Evolutionary conservation across 345 rosid species (phyloP).

Genomic region (Xanthoceras sorbifolium): DNA sequence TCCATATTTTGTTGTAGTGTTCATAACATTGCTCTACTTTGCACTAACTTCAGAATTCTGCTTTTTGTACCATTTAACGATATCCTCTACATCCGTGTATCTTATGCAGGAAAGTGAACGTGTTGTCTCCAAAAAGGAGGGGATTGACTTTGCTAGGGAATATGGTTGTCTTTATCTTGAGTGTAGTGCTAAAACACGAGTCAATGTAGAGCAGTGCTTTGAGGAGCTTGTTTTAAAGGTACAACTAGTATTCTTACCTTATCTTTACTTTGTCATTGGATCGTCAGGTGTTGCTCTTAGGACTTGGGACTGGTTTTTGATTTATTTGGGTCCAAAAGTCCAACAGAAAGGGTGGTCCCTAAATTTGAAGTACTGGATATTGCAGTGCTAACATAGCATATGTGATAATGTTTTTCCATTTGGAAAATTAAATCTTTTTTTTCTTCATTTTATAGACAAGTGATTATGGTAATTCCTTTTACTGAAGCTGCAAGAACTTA

Average conservation of each 20-base stretch:
- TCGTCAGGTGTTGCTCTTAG: neutral
- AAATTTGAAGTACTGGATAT: neutral
- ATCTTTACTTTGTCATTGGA: neutral
- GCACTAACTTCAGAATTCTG: neutral
- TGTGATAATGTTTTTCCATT: neutral
- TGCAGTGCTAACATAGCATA: neutral
- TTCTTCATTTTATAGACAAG: neutral
- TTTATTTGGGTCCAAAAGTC: neutral
- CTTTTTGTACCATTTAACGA: neutral
- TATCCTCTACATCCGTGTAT: neutral
- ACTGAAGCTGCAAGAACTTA: neutral
- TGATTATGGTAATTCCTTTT: neutral
- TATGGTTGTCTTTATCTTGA: conserved; percentile 91
- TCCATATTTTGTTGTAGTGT: neutral
- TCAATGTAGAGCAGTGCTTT: conserved; percentile 90
- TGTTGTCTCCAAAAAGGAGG: conserved; percentile 89
- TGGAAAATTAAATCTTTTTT: neutral
- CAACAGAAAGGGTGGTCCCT: neutral
- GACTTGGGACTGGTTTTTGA: neutral
- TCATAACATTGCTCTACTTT: neutral
- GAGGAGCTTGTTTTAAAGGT: conserved; percentile 98
- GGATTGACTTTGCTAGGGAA: conserved; percentile 82
- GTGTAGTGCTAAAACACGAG: conserved; percentile 92
- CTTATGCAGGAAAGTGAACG: conserved; percentile 84
- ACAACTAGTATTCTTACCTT: neutral